Base-by-base conservation (phyloP, 176 grass and related monocot species). In the Saccharum officinarum region DNA sequence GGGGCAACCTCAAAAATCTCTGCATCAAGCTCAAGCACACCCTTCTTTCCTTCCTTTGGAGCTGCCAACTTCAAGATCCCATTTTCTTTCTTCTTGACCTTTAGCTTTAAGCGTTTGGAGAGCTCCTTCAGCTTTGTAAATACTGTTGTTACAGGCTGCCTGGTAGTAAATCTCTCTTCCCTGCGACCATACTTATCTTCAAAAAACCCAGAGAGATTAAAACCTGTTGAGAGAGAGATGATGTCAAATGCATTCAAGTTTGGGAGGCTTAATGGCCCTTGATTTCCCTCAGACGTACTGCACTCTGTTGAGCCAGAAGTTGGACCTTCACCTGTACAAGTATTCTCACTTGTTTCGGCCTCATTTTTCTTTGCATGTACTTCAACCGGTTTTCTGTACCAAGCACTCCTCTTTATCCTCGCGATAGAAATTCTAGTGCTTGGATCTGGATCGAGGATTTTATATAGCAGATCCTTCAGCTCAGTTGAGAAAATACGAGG, bases 201-300 rank as follows among this genome's bases (percentile, higher is more conserved):
- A 83, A 98, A 95, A 80, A 98, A 86, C 0, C 89, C 77, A 68
- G 96, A 98, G 1, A 98, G 82, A 82, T 94, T 88, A 80, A 98
- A 92, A 38, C 96, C 91, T 26, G 80, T 87, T 79, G 96, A 95
- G 20, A 95, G 87, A 83, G 93, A 94, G 34, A 98, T 95, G 34
- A 98, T 95, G 49, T 94, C 93, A 89, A 98, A 98, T 42, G 96
- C 96, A 81, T 95, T 98, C 74, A 98, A 87, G 65, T 87, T 95
- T 71, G 73, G 82, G 13, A 95, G 80, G 65, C 74, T 94, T 75
- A 71, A 75, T 7, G 80, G 82, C 16, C 89, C 91, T 85, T 78
- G 85, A 83, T 92, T 98, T 73, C 36, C 89, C 26, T 82, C 88
- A 20, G 71, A 85, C 47, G 59, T 62, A 55, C 77, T 86, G 79